phyloP scores from a whole-genome alignment of 78 protist species.

The Planoprotostelium fungivorum region DNA sequence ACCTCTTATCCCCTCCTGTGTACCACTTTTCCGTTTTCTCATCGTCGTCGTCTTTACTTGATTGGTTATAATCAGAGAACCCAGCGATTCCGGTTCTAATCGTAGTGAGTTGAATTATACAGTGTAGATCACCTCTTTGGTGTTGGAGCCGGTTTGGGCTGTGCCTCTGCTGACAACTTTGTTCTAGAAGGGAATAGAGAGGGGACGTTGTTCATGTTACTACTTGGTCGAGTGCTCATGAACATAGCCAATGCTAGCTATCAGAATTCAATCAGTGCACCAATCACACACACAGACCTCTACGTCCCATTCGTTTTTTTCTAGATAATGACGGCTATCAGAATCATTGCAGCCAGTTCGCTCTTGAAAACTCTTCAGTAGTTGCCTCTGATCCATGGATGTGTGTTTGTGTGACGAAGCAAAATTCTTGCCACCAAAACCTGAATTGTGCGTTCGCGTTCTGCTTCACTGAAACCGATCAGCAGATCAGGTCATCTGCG shows the following conservation, averaged over 20 bases:
- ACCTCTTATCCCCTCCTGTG: constrained; percentile 65
- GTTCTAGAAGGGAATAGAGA: background rate
- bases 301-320: background rate
- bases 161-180: background rate
- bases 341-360: background rate
- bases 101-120: background rate
- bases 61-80: constrained; percentile 15
- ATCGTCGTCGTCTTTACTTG: constrained; percentile 49
- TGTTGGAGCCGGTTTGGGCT: background rate
- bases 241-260: background rate
- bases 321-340: background rate
- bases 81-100: background rate
- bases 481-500: too few relatives aligned
- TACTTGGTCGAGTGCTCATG: background rate
- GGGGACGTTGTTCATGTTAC: background rate
- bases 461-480: too few relatives aligned
- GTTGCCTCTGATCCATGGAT: background rate
- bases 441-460: background rate
- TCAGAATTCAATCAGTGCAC: background rate
- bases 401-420: background rate
- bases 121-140: background rate
- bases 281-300: background rate
- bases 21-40: constrained; percentile 43
- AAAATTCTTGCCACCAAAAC: background rate
- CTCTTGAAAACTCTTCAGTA: background rate